Evolutionary conservation across 371 early-diverging fungal species (phyloP), one percentile per base, ranked within the genome.

Genomic region (Lichtheimia ramosa): DNA sequence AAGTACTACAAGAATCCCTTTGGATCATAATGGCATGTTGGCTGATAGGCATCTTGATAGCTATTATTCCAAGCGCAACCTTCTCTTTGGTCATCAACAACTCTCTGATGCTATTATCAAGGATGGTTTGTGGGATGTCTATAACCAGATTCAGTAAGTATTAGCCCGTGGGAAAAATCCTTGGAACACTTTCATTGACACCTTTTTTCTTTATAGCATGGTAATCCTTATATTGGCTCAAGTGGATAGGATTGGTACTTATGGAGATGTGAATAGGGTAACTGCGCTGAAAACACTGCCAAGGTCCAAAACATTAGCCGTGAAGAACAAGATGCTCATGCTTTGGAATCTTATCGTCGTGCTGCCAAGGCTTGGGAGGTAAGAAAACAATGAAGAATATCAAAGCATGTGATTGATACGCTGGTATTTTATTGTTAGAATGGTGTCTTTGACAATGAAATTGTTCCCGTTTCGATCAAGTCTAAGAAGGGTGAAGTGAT

Each of bases 121-220:
- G 75, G 99, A 98, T 75, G 99, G 99, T 51, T 85, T 98, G 56
- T 91, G 88, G 83, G 98, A 97, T 74, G 93, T 85, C 34, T 95
- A 96, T 81, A 90, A 96, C 80, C 79, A 91, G 59, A 76, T 89
- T 66, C 89, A 87, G 81, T 78, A 75, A 64, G 81, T 70, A 28
- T 14, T 3, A 21, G 20, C 28, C 34, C 34, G 34, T 34, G 34
- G 34, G 34, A 34, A 34, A 34, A 34, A 34, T 34, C 10, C 10
- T 34, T 34, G 34, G 10, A 34, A 34, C 34, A 34, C 48, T 15
- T 43, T 14, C 15, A 55, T 28, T n/a, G 28, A 51, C 10, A 1
- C 25, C 15, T 1, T 16, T n/a, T 46, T 41, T 20, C 15, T 34
- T 28, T 50, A 48, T 58, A 55, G 48, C 57, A 71, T 68, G 68